Evolutionary conservation across 2,329 filamentous ascomycete genomes (phyloP), one percentile per base, ranked within the genome.

Genomic region (Fusarium sororula): DNA sequence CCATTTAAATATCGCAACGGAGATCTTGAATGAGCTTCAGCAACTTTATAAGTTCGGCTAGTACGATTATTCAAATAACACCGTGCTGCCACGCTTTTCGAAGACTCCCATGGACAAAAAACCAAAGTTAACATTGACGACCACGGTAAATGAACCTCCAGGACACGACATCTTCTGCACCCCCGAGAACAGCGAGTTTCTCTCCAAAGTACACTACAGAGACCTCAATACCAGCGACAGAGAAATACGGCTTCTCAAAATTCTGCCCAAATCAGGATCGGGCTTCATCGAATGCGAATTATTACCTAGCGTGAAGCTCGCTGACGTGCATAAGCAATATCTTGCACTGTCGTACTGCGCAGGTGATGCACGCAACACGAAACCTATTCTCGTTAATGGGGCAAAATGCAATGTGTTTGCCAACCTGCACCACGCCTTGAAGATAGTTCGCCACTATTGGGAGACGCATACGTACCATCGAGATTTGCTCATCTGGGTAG

Each of bases 151-250:
- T 6, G 26, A 54, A 0, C 59, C 28, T 1, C 70, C 70, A 1
- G 70, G 70, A 3, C 51, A 70, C 15, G 60, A 73, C 10, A 63
- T 73, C 6, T 73, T 73, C 17, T 66, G 47, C 22, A 73, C 70
- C 1, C 70, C 66, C 8, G 60, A 73, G 17, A 73, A 70, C 11
- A 58, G 41, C 7, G 45, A 37, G 0, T 66, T 73, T 17, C 20
- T 56, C 5, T 66, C 39, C 0, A 12, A 12, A 10, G 20, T 24
- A 0, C 26, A 24, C 0, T 73, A 70, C 4, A 20, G 1, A 5
- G 30, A 35, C 0, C 48, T 51, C 3, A 11, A 14, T 11, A 0
- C 15, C 0, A 20, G 12, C 22, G 28, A 10, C 0, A 35, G 48
- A 24, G 48, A 51, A 20, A 51, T 51, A 0, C 28, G 48, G 1